These are phyloP conservation scores for Aspergillus pseudotamarii DNA, from an alignment of 2,329 filamentous ascomycete species.

Conservation along the genomic window DNA sequence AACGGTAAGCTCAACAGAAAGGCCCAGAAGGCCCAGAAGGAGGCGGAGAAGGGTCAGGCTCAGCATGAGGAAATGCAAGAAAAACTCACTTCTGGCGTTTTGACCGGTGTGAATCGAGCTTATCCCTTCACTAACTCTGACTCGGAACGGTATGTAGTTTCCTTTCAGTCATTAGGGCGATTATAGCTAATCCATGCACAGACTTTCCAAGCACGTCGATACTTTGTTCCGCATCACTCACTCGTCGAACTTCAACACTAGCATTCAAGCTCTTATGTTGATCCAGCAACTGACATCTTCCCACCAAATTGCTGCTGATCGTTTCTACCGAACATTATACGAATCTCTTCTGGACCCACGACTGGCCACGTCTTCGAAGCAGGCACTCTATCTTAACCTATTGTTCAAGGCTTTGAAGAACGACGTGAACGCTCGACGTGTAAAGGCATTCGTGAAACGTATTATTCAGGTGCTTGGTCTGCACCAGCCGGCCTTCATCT, in stretches of 20 bases:
- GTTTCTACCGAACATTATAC: conserved; percentile 94
- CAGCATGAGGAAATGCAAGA: conserved; percentile 74
- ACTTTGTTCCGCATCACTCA: conserved; percentile 95
- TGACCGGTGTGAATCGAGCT: conserved; percentile 93
- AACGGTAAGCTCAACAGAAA: conserved; percentile 24
- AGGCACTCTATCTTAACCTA: conserved; percentile 91
- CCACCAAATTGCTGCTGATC: conserved; percentile 79
- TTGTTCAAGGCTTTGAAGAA: conserved; percentile 85
- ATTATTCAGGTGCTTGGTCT: conserved; percentile 84
- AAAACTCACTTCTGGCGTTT: conserved; percentile 86
- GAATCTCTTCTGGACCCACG: conserved; percentile 92
- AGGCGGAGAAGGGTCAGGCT: conserved; percentile 37
- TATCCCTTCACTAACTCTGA: conserved; percentile 89
- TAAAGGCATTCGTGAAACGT: conserved; percentile 95
- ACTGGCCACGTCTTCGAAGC: conserved; percentile 86
- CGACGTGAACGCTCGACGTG: conserved; percentile 85
- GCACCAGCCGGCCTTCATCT: conserved; percentile 90
- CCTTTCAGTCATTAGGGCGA: neutral
- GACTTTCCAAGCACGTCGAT: conserved; percentile 84
- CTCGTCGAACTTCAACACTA: conserved; percentile 98
- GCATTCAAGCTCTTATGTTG: conserved; percentile 89
- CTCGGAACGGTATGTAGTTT: conserved; percentile 64
- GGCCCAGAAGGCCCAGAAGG: conserved; percentile 40
- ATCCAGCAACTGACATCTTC: conserved; percentile 87
- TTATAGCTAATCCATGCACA: conserved; percentile 38